Evolutionary conservation across 179 eudicot genomes (phyloP).

Genomic region (Silene noctiflora): DNA sequence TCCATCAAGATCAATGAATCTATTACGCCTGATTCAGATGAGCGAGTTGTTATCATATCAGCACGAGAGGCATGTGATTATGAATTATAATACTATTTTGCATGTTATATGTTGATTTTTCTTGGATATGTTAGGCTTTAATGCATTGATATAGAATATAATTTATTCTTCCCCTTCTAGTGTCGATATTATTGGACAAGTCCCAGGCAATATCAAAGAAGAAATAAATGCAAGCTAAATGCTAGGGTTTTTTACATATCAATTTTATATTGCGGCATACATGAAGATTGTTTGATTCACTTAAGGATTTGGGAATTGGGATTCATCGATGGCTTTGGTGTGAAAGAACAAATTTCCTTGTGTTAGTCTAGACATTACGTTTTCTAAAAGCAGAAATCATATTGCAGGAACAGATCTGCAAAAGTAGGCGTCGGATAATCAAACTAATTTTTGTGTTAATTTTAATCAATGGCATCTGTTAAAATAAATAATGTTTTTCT

Average conservation of each 20-base stretch:
- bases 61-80: slow-evolving; percentile 57
- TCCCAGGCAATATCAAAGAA: neutral
- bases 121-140: neutral
- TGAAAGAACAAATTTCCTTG: neutral
- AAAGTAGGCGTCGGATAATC: neutral
- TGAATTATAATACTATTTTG: neutral
- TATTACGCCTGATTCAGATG: slow-evolving; percentile 48
- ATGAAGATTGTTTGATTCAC: neutral
- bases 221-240: slow-evolving; percentile 8
- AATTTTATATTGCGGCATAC: neutral
- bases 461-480: neutral
- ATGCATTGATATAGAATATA: neutral
- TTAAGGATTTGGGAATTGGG: neutral
- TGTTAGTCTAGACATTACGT: neutral
- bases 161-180: neutral
- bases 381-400: slow-evolving; percentile 11
- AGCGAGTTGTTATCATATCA: slow-evolving; percentile 48
- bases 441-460: neutral
- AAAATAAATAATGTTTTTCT: neutral
- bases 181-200: neutral
- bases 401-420: neutral
- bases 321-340: neutral
- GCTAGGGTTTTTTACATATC: neutral
- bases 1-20: slow-evolving; percentile 51
- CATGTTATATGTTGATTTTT: neutral